Evolutionary conservation across 2,329 filamentous ascomycete genomes (phyloP).

Genomic region (Ascocoryne sarcoides): DNA sequence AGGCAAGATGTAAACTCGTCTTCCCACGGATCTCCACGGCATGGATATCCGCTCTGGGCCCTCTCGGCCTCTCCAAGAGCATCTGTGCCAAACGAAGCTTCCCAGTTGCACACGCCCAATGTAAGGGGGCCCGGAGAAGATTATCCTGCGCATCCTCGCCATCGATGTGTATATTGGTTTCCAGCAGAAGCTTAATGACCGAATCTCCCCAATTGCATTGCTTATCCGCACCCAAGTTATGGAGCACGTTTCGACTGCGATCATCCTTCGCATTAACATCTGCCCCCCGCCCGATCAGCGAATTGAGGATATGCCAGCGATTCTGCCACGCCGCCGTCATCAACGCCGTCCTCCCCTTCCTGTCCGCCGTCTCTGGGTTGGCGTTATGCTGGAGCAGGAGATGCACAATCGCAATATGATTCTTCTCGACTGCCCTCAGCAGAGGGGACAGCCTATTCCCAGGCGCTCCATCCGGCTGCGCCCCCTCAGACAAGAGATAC

Average conservation of each 20-base stretch:
- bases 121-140: conserved; percentile 15
- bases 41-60: conserved; percentile 13
- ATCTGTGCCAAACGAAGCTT: conserved; percentile 17
- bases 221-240: conserved; percentile 22
- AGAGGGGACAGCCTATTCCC: conserved; percentile 19
- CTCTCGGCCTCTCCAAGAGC: conserved; percentile 14
- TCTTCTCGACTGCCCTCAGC: conserved; percentile 18
- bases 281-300: conserved; percentile 11
- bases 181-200: conserved; percentile 19
- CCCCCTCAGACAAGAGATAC: conserved; percentile 18
- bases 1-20: conserved; percentile 18
- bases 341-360: conserved; percentile 20
- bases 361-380: conserved; percentile 19
- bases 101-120: conserved; percentile 23
- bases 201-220: conserved; percentile 19
- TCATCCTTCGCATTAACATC: conserved; percentile 1
- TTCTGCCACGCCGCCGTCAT: conserved; percentile 24
- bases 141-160: conserved; percentile 18
- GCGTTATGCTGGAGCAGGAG: conserved; percentile 19
- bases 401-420: conserved; percentile 19
- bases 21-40: conserved; percentile 20
- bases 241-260: not conserved
- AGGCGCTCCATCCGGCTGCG: conserved; percentile 14
- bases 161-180: conserved; percentile 16
- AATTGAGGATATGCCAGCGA: conserved; percentile 19